Evolutionary conservation across 1,284 basidiomycete genomes (phyloP).

Genomic region (Termitomyces sp.): DNA sequence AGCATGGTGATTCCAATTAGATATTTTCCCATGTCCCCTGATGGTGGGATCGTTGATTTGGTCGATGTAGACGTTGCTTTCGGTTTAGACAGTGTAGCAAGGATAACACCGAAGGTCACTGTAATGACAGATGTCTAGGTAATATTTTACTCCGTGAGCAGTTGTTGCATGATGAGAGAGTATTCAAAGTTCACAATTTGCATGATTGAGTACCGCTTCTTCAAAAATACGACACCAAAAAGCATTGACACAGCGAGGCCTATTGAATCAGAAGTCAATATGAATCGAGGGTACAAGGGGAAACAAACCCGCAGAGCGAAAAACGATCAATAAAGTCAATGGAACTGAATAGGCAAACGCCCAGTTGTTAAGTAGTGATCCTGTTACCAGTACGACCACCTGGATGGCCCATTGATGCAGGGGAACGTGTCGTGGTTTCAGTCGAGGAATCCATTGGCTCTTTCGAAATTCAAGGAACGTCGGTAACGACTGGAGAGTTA

Average conservation of each 20-base stretch:
- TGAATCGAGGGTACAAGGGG: slow-evolving; percentile 2
- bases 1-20: slow-evolving; percentile 70
- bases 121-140: slow-evolving; percentile 60
- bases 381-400: slow-evolving; percentile 67
- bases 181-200: slow-evolving; percentile 54
- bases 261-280: slow-evolving; percentile 20
- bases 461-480: slow-evolving; percentile 43
- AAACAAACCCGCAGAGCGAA: slow-evolving; percentile 75
- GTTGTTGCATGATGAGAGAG: not conserved
- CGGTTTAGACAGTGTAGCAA: slow-evolving; percentile 71
- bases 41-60: slow-evolving; percentile 17
- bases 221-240: slow-evolving; percentile 53
- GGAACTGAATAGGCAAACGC: slow-evolving; percentile 80
- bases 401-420: slow-evolving; percentile 70
- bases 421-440: slow-evolving; percentile 72
- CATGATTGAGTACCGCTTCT: slow-evolving; percentile 52
- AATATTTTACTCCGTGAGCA: not conserved
- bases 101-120: slow-evolving; percentile 71
- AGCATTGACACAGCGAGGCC: slow-evolving; percentile 68
- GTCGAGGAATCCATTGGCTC: slow-evolving; percentile 35
- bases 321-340: slow-evolving; percentile 81
- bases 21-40: slow-evolving; percentile 48
- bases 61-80: slow-evolving; percentile 26
- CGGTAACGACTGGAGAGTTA: slow-evolving; percentile 58
- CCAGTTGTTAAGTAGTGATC: slow-evolving; percentile 80